phyloP scores from a whole-genome alignment of 305 asterid species.

The Fraxinus greggii region DNA sequence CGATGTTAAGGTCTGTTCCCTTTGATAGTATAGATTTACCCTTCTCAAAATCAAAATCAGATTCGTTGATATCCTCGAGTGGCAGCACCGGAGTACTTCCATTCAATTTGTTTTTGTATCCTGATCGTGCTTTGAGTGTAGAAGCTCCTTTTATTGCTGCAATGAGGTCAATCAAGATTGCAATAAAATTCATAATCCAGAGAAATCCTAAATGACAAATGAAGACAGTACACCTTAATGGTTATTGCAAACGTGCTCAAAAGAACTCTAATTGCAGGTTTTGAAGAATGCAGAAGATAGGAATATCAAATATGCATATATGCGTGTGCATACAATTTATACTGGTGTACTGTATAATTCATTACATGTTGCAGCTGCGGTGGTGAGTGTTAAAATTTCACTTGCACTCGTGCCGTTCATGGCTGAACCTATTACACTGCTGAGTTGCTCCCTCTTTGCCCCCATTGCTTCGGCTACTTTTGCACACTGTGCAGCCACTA shows the following conservation, averaged over 20 bases:
- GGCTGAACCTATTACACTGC: constrained; percentile 64
- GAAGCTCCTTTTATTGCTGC: constrained; percentile 89
- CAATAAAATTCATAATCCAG: constrained; percentile 6
- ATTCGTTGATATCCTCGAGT: constrained; percentile 52
- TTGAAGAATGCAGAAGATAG: not conserved
- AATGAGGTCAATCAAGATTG: constrained; percentile 17
- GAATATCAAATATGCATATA: not conserved
- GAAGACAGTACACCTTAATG: not conserved
- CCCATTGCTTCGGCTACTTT: constrained; percentile 96
- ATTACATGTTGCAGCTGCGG: constrained; percentile 84
- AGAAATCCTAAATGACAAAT: not conserved
- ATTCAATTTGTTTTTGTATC: constrained; percentile 53
- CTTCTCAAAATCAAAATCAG: constrained; percentile 60
- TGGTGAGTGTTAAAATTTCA: constrained; percentile 72
- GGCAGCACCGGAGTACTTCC: constrained; percentile 73
- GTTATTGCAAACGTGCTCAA: not conserved
- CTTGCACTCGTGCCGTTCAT: constrained; percentile 53
- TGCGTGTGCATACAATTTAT: not conserved
- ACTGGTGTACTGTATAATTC: constrained; percentile 1
- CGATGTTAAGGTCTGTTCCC: constrained; percentile 64
- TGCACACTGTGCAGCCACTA: constrained; percentile 91
- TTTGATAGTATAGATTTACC: constrained; percentile 61
- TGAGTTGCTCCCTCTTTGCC: constrained; percentile 76
- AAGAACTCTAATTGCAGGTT: not conserved
- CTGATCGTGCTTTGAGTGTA: constrained; percentile 70